These are phyloP conservation scores for Xylaria venustula DNA, from an alignment of 495 filamentous ascomycete species.

Conservation along the genomic window DNA sequence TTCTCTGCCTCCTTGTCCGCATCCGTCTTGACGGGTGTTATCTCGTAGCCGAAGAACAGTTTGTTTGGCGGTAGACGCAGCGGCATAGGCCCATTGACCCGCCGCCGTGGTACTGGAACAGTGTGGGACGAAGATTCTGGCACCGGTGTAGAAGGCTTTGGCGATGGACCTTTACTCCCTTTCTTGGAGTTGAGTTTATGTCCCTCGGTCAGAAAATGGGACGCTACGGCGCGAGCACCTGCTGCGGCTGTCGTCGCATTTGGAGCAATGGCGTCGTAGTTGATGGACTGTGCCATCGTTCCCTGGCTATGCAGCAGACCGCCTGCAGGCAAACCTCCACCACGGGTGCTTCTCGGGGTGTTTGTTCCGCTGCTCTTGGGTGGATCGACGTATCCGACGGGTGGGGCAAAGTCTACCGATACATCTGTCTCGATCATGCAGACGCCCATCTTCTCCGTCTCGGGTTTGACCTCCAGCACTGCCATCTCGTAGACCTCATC, in stretches of 20 bases:
- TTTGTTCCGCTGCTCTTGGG: conserved; percentile 61
- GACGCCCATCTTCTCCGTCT: conserved; percentile 72
- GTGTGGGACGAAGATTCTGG: conserved; percentile 65
- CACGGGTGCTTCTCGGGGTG: conserved; percentile 51
- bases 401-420: conserved; percentile 90
- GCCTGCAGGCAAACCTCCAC: conserved; percentile 59
- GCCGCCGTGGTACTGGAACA: conserved; percentile 36
- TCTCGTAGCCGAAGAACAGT: conserved; percentile 92
- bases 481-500: conserved; percentile 89
- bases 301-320: conserved; percentile 78
- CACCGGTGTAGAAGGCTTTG: conserved; percentile 77
- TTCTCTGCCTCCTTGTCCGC: conserved; percentile 66
- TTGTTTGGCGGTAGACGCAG: conserved; percentile 83
- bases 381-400: conserved; percentile 90
- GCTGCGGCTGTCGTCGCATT: conserved; percentile 60
- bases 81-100: conserved; percentile 79
- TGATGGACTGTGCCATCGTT: conserved; percentile 94
- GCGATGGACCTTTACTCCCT: conserved; percentile 71
- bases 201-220: conserved; percentile 76
- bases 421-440: conserved; percentile 94
- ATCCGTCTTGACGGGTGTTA: conserved; percentile 81
- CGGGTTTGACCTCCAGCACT: conserved; percentile 88
- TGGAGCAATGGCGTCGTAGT: conserved; percentile 92
- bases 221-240: conserved; percentile 38
- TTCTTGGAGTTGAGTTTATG: conserved; percentile 80